Evolutionary conservation across 768 basidiomycete species (phyloP).

Genomic region (Boletus reticulatus): DNA sequence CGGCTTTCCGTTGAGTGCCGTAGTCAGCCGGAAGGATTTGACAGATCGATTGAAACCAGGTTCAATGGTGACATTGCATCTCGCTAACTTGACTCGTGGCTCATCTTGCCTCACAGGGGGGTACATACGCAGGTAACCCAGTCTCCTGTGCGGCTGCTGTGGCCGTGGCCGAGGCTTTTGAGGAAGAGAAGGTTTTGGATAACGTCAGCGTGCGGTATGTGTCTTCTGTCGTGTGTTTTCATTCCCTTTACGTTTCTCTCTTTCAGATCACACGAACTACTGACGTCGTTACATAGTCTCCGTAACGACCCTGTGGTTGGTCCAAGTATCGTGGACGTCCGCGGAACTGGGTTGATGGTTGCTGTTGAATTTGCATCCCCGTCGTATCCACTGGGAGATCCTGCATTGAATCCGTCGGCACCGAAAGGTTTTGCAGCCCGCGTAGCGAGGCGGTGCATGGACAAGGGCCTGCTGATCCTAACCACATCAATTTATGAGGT

Average conservation of each 20-base stretch:
- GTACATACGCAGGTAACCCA: constrained; percentile 91
- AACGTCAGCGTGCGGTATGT: constrained; percentile 73
- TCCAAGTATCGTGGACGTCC: constrained; percentile 75
- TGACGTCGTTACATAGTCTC: constrained; percentile 56
- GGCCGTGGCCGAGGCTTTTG: constrained; percentile 75
- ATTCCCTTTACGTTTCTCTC: background rate
- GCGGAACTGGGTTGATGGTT: constrained; percentile 89
- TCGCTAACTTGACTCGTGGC: background rate
- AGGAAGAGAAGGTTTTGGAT: constrained; percentile 75
- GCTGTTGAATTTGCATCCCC: constrained; percentile 77
- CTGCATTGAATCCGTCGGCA: constrained; percentile 34
- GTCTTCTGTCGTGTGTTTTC: background rate
- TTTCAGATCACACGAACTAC: constrained; percentile 68
- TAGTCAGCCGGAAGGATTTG: constrained; percentile 76
- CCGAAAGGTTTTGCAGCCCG: constrained; percentile 61
- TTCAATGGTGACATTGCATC: constrained; percentile 55
- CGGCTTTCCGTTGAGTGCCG: constrained; percentile 90
- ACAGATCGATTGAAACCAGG: constrained; percentile 79
- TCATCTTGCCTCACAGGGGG: constrained; percentile 48
- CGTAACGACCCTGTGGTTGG: constrained; percentile 49
- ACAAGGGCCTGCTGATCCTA: constrained; percentile 82
- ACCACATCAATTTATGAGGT: constrained; percentile 90
- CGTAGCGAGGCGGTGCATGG: constrained; percentile 76
- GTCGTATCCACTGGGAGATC: constrained; percentile 50
- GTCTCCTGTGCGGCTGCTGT: constrained; percentile 90